These are phyloP conservation scores for Aspergillus hortae DNA, from an alignment of 2,329 filamentous ascomycete species.

Conservation along the genomic window DNA sequence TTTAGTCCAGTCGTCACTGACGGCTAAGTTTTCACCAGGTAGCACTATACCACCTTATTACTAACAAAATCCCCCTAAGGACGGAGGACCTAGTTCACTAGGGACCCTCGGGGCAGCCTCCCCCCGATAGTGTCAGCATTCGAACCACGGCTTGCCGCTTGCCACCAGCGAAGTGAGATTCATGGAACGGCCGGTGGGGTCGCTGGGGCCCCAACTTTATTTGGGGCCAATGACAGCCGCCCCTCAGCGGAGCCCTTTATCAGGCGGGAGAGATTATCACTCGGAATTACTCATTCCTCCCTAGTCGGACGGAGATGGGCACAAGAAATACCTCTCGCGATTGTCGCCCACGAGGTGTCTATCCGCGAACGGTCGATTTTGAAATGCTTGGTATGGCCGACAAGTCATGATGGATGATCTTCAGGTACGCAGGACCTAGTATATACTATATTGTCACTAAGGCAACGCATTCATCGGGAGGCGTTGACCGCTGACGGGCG, in stretches of 20 bases:
- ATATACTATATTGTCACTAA: too few species aligned
- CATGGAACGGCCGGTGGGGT: not conserved
- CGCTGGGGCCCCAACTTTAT: not conserved
- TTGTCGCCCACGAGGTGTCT: not conserved
- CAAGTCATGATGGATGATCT: too few species aligned
- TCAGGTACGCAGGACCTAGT: too few species aligned
- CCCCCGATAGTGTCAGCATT: not conserved
- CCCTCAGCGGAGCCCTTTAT: not conserved
- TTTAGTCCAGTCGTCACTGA: too few species aligned
- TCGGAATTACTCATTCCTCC: constrained; percentile 1
- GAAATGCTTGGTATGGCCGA: too few species aligned
- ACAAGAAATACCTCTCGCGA: not conserved
- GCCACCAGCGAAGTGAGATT: not conserved
- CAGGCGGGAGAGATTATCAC: not conserved
- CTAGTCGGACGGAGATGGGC: not conserved
- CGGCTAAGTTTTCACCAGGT: too few species aligned
- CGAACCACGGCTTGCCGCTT: constrained; percentile 1
- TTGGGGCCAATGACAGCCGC: not conserved
- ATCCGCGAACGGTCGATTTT: too few species aligned
- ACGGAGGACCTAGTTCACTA: too few species aligned
- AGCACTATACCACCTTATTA: not conserved
- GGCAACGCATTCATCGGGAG: too few species aligned
- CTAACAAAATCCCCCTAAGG: not conserved
- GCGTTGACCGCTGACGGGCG: too few species aligned
- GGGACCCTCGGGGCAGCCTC: too few species aligned